phyloP scores from a whole-genome alignment of 1,284 basidiomycete species.

The Porogramme epimiltina region DNA sequence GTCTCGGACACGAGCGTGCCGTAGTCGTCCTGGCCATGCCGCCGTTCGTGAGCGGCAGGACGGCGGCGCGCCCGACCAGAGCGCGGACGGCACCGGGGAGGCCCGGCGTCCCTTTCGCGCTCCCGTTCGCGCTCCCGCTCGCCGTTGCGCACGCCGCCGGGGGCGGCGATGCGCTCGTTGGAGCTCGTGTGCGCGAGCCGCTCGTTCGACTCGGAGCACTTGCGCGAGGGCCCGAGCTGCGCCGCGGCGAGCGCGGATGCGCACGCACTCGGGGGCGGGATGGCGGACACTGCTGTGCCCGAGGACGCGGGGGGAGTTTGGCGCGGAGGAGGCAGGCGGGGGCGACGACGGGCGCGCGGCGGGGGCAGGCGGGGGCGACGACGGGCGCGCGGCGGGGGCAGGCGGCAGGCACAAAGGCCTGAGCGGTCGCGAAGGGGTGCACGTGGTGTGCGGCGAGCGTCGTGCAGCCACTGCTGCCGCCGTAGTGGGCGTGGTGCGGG shows the following conservation, averaged over 20 bases:
- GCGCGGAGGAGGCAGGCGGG: background rate
- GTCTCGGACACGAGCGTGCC: too few relatives aligned
- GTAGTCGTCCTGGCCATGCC: too few relatives aligned
- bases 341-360: background rate
- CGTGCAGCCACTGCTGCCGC: background rate
- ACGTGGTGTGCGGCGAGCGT: conserved; percentile 11
- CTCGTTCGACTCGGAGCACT: conserved; percentile 2
- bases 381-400: too few relatives aligned
- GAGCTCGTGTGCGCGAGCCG: too few relatives aligned
- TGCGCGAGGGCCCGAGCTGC: conserved; percentile 3
- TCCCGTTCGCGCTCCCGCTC: too few relatives aligned
- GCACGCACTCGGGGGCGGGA: conserved; percentile 5
- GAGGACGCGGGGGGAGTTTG: background rate
- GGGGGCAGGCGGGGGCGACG: too few relatives aligned
- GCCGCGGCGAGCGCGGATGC: conserved; percentile 6
- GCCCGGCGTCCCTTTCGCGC: too few relatives aligned
- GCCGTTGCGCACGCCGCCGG: too few relatives aligned
- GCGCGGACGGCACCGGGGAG: too few relatives aligned
- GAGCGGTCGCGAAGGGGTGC: conserved; percentile 19
- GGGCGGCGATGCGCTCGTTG: too few relatives aligned
- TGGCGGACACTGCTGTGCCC: background rate
- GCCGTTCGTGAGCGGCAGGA: too few relatives aligned
- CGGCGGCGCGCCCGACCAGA: too few relatives aligned
- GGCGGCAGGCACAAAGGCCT: conserved; percentile 2
- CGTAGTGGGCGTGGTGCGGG: background rate